Base-by-base conservation (phyloP, 306 rosid species). In the Casuarina cunninghamiana region DNA sequence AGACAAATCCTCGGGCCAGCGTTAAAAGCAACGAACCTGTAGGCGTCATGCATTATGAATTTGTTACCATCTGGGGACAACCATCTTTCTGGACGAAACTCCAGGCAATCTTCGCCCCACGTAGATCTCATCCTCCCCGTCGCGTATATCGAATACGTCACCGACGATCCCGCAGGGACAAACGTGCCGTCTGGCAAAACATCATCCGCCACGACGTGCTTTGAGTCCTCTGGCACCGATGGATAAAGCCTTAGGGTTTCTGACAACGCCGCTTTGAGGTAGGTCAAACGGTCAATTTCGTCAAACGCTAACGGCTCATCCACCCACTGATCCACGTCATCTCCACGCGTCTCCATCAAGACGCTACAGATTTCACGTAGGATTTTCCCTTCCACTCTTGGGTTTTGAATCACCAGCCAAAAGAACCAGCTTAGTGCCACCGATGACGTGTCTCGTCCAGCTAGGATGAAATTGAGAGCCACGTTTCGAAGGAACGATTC, bases 1-100 rank as follows among this genome's bases (percentile, higher is more conserved):
- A 95, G 81, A 35, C 98, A 95, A 39, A 90, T 91, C 71, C 98
- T 92, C 3, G 98, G 98, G 53, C 98, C 98, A n/a, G 97, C 97
- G 69, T 91, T 95, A 80, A 95, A 95, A 0, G 98, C 91, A 45
- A 93, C 91, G 83, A 86, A 95, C 82, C 87, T 95, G 81, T 85
- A 92, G 75, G 95, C 71, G 54, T 91, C 97, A 54, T 89, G 91
- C 89, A 74, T 84, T 13, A 51, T 68, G 82, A 93, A 89, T 67
- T 49, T 89, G 53, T 72, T 83, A 3, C 93, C 97, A 42, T 91
- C 97, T 60, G 11, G 12, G 12, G 93, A 76, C 51, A 93, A n/a
- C 98, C 98, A 93, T 86, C 97, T 86, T 73, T 93, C 98, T 0
- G 98, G 98, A 0, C 86, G 75, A 76, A 81, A 93, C 63, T 91